Base-by-base conservation (phyloP, 2,329 filamentous ascomycete genomes). In the Amphichorda felina region DNA sequence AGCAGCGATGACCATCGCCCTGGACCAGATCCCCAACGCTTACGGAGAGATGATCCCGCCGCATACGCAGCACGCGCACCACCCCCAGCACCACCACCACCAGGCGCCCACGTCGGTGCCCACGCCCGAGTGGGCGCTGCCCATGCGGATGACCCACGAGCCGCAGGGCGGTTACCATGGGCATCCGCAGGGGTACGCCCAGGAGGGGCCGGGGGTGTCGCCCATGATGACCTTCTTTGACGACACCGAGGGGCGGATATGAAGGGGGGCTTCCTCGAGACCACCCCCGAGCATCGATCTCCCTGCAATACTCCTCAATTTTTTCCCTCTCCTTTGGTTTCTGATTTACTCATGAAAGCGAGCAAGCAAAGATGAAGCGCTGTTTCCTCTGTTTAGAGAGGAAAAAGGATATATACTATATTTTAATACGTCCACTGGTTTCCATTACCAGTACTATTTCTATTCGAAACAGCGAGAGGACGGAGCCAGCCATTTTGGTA, bases 1-100 rank as follows among this genome's bases (percentile, higher is more conserved):
- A 13, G 29, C 15, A 4, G 17, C 13, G 29, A 34, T 38, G 26
- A n/a, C 25, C 26, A 14, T 34, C 15, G 10, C 36, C 11, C n/a
- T 38, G 37, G 37, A 41, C 30, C 37, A 41, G 29, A 37, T 42
- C n/a, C 40, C 40, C 25, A 42, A 42, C 22, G 38, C 38, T 24
- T 42, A 42, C 14, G 40, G 40, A 11, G 40, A 42, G 33, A 37
- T 37, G 33, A 37, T 42, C 11, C 40, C 40, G 11, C 32, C 38
- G 13, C 36, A 32, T 17, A 11, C 19, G 21, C 40, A 37, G 10
- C 34, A 24, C n/a, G 18, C 24, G 11, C 24, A 35, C 19, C 37
- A 35, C 14, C 33, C 22, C 18, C 26, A 24, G 13, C 26, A 36
- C 17, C 38, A 36, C 22, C 29, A 33, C 22, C 30, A 36, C 13